Conservation (phyloP, 768 basidiomycete genomes). For the Neoboletus subvelutipes region DNA sequence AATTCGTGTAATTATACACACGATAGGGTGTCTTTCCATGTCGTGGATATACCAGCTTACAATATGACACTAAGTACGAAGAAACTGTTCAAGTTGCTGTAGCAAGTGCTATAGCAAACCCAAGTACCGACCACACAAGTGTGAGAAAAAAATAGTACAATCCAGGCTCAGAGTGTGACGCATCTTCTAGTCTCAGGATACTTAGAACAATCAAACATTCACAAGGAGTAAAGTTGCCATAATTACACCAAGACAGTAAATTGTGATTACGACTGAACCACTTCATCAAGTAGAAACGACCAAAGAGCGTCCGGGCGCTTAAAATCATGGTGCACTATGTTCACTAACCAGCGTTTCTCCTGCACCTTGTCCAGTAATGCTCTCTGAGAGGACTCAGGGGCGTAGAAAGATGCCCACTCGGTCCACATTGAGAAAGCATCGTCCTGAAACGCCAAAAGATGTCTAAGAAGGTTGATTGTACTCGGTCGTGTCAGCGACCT, state of each 20-base stretch:
- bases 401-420: conserved; percentile 89
- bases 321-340: conserved; percentile 91
- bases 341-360: conserved; percentile 84
- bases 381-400: conserved; percentile 70
- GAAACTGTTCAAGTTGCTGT: too few relatives aligned
- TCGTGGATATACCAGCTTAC: too few relatives aligned
- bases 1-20: neutral
- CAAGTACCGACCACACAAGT: too few relatives aligned
- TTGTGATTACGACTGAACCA: neutral
- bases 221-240: neutral
- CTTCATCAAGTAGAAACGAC: conserved; percentile 66
- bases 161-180: too few relatives aligned
- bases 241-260: neutral
- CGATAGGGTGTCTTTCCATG: too few relatives aligned
- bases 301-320: conserved; percentile 77
- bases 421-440: conserved; percentile 97
- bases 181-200: too few relatives aligned
- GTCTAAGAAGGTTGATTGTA: neutral
- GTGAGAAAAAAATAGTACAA: too few relatives aligned
- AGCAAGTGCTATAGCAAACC: too few relatives aligned
- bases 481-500: neutral
- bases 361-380: conserved; percentile 69
- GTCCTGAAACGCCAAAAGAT: conserved; percentile 51
- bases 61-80: too few relatives aligned
- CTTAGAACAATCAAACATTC: neutral